These are phyloP conservation scores for Ceriops tagal DNA, from an alignment of 345 rosid genomes.

Conservation along the genomic window DNA sequence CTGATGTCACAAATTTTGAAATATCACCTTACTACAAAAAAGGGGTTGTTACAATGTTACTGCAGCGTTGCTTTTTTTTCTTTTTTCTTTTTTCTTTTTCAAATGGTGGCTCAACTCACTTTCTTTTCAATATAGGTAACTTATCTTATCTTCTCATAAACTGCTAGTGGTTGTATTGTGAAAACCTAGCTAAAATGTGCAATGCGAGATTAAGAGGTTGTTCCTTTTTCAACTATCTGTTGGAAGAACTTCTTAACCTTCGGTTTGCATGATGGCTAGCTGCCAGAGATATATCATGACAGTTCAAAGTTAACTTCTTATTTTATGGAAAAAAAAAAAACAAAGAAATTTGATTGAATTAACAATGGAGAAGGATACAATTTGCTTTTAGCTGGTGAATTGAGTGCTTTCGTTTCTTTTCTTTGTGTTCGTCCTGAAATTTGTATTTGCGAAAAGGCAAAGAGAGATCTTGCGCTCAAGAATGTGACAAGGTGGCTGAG, in stretches of 20 bases:
- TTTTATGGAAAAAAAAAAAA: too few relatives aligned
- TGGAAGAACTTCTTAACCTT: slow-evolving; percentile 14
- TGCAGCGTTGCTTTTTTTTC: background rate
- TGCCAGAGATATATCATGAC: too few relatives aligned
- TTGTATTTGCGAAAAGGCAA: too few relatives aligned
- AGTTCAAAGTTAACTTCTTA: too few relatives aligned
- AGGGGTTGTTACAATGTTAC: slow-evolving; percentile 3
- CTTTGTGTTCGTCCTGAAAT: too few relatives aligned
- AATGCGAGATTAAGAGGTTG: background rate
- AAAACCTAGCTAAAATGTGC: slow-evolving; percentile 15
- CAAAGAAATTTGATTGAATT: too few relatives aligned
- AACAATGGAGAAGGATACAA: too few relatives aligned
- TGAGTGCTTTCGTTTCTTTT: too few relatives aligned
- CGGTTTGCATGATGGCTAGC: background rate
- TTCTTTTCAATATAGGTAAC: slow-evolving; percentile 11
- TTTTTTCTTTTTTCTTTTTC: background rate
- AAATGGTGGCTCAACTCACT: slow-evolving; percentile 1
- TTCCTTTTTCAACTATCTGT: background rate
- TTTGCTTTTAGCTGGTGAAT: too few relatives aligned
- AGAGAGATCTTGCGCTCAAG: too few relatives aligned
- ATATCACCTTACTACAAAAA: background rate
- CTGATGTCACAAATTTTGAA: slow-evolving; percentile 3
- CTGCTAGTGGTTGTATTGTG: slow-evolving; percentile 8
- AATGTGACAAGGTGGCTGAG: too few relatives aligned
- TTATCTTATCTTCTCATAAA: slow-evolving; percentile 8